Evolutionary conservation across 2,329 filamentous ascomycete species (phyloP), one percentile per base, ranked within the genome.

Genomic region (Fusarium coffeatum): DNA sequence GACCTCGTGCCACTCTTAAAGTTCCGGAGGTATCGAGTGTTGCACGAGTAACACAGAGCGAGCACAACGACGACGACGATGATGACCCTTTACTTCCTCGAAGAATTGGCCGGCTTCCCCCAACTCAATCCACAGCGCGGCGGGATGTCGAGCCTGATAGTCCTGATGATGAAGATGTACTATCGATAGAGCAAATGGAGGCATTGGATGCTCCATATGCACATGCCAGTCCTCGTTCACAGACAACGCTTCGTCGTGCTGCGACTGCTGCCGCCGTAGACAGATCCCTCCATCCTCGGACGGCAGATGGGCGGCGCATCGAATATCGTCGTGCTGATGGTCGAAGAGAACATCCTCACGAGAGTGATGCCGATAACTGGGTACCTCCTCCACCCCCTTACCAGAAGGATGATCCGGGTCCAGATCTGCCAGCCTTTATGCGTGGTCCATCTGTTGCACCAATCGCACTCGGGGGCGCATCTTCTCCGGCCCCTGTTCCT

Each of bases 351-450:
- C 86, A 93, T 72, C 93, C 93, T 6, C 92, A 96, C 78, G 93
- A 96, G 79, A 95, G 92, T 68, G 93, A 96, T 77, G 92, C 93
- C 6, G 93, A 96, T 74, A 93, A 94, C 73, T 97, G 93, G 93
- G 91, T 94, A 7, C 92, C 93, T 8, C 93, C 93, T 8, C 93
- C 93, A 11, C 93, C 93, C 5, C 92, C 92, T 2, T 97, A 97
- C 73, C 88, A 89, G 42, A 87, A 88, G 57, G 89, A 92, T 1
- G 87, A 88, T 49, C 87, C 87, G 1, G 83, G 83, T 7, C 63
- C 63, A 12, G 86, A 88, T 71, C 68, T 87, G 58, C 87, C 87
- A 3, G 84, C 81, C 4, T 89, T 89, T 66, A 70, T 89, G 67
- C 85, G 87, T 30, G 84, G 87, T 55, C 79, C 82, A 34, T 75